These are phyloP conservation scores for Pestalotiopsis sp. DNA, from an alignment of 2,329 filamentous ascomycete genomes.

Conservation along the genomic window DNA sequence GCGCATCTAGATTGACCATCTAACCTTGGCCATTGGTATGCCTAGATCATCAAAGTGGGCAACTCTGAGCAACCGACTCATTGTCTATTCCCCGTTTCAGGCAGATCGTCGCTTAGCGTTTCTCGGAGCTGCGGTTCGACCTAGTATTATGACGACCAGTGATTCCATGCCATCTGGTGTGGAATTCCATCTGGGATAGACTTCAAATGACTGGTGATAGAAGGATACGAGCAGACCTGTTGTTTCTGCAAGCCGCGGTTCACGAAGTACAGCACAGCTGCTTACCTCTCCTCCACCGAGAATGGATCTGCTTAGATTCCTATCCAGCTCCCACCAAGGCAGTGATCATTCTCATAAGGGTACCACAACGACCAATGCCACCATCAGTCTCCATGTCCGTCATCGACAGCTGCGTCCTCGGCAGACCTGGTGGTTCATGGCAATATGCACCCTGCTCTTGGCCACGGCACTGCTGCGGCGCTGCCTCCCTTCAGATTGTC, in stretches of 20 bases:
- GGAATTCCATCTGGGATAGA: background rate
- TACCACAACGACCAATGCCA: background rate
- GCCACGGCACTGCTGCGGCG: background rate
- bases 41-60: conserved; percentile 1
- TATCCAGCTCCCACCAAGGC: background rate
- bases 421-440: background rate
- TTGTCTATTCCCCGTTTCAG: background rate
- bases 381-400: background rate
- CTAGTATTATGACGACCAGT: background rate
- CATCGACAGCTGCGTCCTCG: background rate
- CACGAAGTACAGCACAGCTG: background rate
- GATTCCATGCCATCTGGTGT: background rate
- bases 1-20: conserved; percentile 1
- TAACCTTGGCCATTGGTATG: background rate
- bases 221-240: background rate
- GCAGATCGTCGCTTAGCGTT: conserved; percentile 1
- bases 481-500: background rate
- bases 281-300: background rate
- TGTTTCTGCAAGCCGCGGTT: background rate
- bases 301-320: background rate
- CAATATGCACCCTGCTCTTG: background rate
- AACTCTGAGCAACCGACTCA: background rate
- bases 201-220: background rate
- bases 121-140: background rate
- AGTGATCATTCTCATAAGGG: background rate